A percentile compares a stretch with the other conserved stretches of the same genome.
Evolutionary conservation across 2,329 filamentous ascomycete species (phyloP).

Genomic region (Botrytis sinoallii): DNA sequence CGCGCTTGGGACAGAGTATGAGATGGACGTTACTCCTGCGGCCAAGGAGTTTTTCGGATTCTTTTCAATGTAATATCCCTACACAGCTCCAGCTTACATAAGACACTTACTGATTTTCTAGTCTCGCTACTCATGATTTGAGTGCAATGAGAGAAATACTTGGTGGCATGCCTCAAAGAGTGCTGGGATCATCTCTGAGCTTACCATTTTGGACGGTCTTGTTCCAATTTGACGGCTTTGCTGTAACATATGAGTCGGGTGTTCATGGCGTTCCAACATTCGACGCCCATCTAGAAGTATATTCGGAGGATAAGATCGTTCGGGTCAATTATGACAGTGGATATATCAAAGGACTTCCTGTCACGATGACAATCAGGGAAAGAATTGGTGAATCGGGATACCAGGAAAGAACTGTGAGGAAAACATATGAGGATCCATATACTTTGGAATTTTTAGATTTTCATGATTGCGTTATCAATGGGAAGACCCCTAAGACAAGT

Average conservation of each 20-base stretch:
- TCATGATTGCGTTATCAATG: constrained; percentile 33
- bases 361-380: constrained; percentile 44
- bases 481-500: constrained; percentile 36
- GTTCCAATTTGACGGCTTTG: constrained; percentile 47
- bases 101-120: constrained; percentile 37
- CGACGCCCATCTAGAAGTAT: constrained; percentile 53
- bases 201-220: constrained; percentile 45
- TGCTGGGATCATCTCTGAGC: constrained; percentile 45
- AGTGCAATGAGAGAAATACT: constrained; percentile 53
- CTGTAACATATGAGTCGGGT: constrained; percentile 56
- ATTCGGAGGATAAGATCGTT: constrained; percentile 52
- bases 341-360: constrained; percentile 53
- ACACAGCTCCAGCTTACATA: neutral
- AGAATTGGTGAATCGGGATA: constrained; percentile 16
- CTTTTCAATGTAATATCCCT: constrained; percentile 3
- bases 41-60: constrained; percentile 16
- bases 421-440: constrained; percentile 46
- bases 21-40: constrained; percentile 3
- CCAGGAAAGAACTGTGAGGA: constrained; percentile 23
- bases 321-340: constrained; percentile 55
- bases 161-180: constrained; percentile 45
- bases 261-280: constrained; percentile 52
- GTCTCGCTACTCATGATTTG: constrained; percentile 53
- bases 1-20: constrained; percentile 75
- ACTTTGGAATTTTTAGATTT: constrained; percentile 41